These are phyloP conservation scores for Penicillium sp. DNA, from an alignment of 2,329 filamentous ascomycete genomes.

Conservation along the genomic window DNA sequence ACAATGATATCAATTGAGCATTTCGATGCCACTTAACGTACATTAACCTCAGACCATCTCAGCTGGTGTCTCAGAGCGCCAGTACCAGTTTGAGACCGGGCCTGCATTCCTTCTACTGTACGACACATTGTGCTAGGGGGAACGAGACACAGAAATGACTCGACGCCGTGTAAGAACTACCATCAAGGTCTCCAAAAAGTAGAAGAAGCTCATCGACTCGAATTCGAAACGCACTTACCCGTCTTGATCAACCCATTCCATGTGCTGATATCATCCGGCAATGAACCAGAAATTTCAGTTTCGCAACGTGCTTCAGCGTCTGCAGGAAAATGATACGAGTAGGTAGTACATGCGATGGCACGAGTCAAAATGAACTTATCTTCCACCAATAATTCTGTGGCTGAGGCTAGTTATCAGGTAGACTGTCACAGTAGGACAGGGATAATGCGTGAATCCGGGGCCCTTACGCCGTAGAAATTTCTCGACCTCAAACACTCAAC, in stretches of 20 bases:
- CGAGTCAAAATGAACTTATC: constrained; percentile 1
- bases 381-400: neutral
- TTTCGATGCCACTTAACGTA: neutral
- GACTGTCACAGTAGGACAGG: neutral
- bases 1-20: no score
- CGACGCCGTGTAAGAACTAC: constrained; percentile 4
- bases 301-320: constrained; percentile 2
- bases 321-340: neutral
- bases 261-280: neutral
- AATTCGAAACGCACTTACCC: neutral
- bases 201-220: neutral
- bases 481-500: neutral
- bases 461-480: neutral
- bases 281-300: constrained; percentile 1
- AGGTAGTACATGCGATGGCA: neutral
- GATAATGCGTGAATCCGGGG: neutral
- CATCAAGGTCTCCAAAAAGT: neutral
- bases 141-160: constrained; percentile 8
- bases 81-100: neutral
- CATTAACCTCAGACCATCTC: neutral
- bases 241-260: neutral
- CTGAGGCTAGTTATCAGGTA: neutral
- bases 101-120: neutral
- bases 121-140: constrained; percentile 3
- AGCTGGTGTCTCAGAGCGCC: constrained; percentile 7